Evolutionary conservation across 208 protist genomes (phyloP).

Genomic region (Wallacemonas collosoma): DNA sequence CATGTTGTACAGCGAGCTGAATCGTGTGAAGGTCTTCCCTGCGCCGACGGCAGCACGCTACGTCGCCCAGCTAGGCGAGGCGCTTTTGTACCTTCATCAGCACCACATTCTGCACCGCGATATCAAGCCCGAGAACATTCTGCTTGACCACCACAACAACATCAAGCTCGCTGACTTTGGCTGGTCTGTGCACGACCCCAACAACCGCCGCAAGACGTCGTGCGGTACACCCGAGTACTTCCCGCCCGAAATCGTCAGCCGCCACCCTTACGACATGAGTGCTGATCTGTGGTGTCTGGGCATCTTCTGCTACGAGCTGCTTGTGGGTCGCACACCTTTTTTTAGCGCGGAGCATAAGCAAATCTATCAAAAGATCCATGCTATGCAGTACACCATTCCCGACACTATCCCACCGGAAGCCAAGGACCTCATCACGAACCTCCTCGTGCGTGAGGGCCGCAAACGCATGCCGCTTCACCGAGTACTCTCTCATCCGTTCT

Average conservation of each 20-base stretch:
- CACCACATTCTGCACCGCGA: conserved; percentile 97
- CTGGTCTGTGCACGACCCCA: conserved; percentile 98
- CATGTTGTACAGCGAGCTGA: conserved; percentile 98
- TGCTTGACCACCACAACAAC: conserved; percentile 92
- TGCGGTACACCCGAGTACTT: conserved; percentile 99
- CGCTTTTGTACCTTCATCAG: conserved; percentile 96
- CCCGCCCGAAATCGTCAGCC: conserved; percentile 98
- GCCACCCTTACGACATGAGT: conserved; percentile 84
- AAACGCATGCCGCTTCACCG: conserved; percentile 81
- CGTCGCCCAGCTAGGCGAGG: conserved; percentile 93
- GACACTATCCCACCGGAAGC: conserved; percentile 81
- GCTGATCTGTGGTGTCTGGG: conserved; percentile 97
- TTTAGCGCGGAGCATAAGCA: conserved; percentile 83
- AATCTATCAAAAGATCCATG: conserved; percentile 92
- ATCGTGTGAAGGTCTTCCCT: conserved; percentile 86
- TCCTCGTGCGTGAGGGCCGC: conserved; percentile 71
- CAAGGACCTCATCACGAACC: conserved; percentile 84
- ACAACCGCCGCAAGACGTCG: conserved; percentile 91
- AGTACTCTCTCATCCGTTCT: conserved; percentile 84
- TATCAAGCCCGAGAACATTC: conserved; percentile 95
- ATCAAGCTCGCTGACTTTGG: conserved; percentile 99
- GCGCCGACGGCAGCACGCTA: conserved; percentile 89
- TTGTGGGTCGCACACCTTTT: conserved; percentile 96
- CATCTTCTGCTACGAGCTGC: conserved; percentile 97
- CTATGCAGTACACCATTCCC: conserved; percentile 90